Evolutionary conservation across 2,329 filamentous ascomycete genomes (phyloP).

Genomic region (Hypoxylon sp.): DNA sequence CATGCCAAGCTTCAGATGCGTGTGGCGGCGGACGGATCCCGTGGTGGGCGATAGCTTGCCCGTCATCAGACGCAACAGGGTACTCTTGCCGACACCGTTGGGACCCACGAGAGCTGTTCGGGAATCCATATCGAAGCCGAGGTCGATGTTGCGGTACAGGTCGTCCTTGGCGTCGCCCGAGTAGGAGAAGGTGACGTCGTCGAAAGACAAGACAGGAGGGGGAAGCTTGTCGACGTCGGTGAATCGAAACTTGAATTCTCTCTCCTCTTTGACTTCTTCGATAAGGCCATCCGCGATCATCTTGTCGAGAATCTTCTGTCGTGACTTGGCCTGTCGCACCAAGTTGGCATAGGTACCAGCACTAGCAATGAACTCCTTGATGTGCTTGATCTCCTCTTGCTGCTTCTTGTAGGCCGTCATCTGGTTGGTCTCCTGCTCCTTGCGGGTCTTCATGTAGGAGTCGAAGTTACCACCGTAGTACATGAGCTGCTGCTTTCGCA

Average conservation of each 20-base stretch:
- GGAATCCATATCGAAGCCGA: conserved; percentile 99
- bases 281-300: conserved; percentile 99
- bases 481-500: conserved; percentile 85
- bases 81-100: conserved; percentile 99
- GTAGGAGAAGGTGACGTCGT: conserved; percentile 98
- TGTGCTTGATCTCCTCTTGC: conserved; percentile 98
- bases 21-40: conserved; percentile 88
- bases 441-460: conserved; percentile 92
- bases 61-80: conserved; percentile 94
- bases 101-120: conserved; percentile 95
- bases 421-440: conserved; percentile 96
- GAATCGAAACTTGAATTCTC: conserved; percentile 96
- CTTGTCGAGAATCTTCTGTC: conserved; percentile 99
- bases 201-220: conserved; percentile 93
- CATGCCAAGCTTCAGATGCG: conserved; percentile 96
- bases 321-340: conserved; percentile 97
- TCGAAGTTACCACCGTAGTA: conserved; percentile 99
- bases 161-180: conserved; percentile 89
- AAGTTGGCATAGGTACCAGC: conserved; percentile 99
- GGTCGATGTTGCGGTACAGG: conserved; percentile 94
- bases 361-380: conserved; percentile 99
- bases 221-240: conserved; percentile 99
- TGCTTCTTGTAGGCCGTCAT: conserved; percentile 99
- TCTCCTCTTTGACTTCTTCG: conserved; percentile 83
- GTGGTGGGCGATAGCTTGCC: conserved; percentile 87